Evolutionary conservation across 805 yeast genomes (phyloP), one percentile per base, ranked within the genome.

Genomic region (Starmerella lactis-condensi): DNA sequence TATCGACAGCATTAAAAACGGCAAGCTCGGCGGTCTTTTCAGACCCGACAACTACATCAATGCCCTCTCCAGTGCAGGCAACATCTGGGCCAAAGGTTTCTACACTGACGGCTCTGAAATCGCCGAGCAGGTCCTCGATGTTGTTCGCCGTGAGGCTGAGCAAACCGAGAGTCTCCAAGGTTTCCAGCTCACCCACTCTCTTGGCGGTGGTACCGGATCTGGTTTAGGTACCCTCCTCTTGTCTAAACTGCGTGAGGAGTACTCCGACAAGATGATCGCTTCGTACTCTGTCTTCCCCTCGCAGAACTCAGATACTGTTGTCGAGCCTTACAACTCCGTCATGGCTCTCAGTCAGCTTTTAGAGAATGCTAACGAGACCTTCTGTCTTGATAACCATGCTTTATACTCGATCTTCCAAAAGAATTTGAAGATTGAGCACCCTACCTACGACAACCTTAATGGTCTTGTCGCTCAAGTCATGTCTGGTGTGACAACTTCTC

Each of bases 21-120:
- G 92, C 4, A 60, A 65, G n/a, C 73, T 73, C 47, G 93, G 93
- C 40, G 69, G 73, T 51, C 61, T 82, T 43, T 82, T 79, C 58
- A 75, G 94, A 58, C 94, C 94, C 19, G 94, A 82, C 53, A 81
- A 81, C 60, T 72, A 69, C 48, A 75, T 82, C 41, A 76, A 70
- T 50, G 93, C 93, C 29, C 91, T 79, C 56, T 69, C 83, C 18
- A 77, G 92, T 17, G 94, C 94, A 1, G 94, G 93, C 47, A 82
- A 82, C 51, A 91, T 78, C 47, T 82, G 94, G 94, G 94, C 94
- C 34, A 82, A 81, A 56, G 94, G 94, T 51, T 89, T 77, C 60
- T 82, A 82, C 63, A 82, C 94, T 23, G 94, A 82, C 57, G 94
- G 94, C 47, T 93, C 94, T 4, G 94, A 82, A 62, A 65, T 82